These are phyloP conservation scores for Ustilago crameri DNA, from an alignment of 1,284 basidiomycete genomes.

Conservation along the genomic window DNA sequence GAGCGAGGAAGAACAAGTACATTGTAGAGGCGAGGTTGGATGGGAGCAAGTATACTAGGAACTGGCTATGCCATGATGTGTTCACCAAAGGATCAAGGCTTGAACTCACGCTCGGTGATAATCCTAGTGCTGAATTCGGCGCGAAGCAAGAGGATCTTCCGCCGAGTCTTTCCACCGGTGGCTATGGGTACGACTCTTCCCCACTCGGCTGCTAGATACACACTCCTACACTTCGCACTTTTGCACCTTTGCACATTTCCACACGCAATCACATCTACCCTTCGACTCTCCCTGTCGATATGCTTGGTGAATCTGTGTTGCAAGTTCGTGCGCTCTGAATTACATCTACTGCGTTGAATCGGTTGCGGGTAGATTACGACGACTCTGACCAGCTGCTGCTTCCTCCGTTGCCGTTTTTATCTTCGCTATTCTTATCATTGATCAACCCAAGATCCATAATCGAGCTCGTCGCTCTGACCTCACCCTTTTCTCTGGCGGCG, in stretches of 20 bases:
- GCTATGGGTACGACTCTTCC: conserved; percentile 20
- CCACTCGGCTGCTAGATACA: conserved; percentile 23
- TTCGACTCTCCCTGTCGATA: too few species aligned
- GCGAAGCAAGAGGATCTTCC: conserved; percentile 24
- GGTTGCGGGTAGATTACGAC: too few species aligned
- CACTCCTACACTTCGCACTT: conserved; percentile 1
- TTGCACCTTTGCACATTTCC: not conserved
- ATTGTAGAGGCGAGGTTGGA: conserved; percentile 29
- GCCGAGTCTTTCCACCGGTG: conserved; percentile 38
- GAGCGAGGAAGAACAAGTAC: conserved; percentile 44
- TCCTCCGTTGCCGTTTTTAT: not conserved
- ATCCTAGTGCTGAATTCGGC: conserved; percentile 19
- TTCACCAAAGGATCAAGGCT: conserved; percentile 25
- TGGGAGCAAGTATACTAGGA: conserved; percentile 31
- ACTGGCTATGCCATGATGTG: conserved; percentile 40
- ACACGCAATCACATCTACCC: too few species aligned
- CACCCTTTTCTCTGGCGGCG: conserved; percentile 54
- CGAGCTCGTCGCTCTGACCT: conserved; percentile 54
- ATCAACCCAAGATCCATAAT: conserved; percentile 58
- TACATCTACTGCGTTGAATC: too few species aligned
- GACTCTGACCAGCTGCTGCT: conserved; percentile 8
- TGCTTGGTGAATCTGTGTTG: too few species aligned
- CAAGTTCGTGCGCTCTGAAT: too few species aligned
- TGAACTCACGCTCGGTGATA: conserved; percentile 24
- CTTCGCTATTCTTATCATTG: conserved; percentile 15